Evolutionary conservation across 768 basidiomycete species (phyloP).

Genomic region (Kwoniella heveanensis): DNA sequence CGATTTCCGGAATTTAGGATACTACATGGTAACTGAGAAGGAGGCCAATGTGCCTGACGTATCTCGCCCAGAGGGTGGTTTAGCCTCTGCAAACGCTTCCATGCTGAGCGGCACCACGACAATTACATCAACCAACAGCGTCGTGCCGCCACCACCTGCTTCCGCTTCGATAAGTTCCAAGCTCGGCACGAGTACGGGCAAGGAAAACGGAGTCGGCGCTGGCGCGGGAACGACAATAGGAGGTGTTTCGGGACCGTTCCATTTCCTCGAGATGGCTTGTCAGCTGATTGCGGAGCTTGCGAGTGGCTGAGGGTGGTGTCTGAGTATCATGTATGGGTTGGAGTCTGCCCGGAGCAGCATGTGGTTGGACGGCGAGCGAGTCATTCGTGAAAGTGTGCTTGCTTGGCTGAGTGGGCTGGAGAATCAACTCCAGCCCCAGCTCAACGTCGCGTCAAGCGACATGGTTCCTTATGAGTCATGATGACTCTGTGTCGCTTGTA

Average conservation of each 20-base stretch:
- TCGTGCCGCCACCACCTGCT: neutral
- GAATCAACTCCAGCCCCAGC: too few species aligned
- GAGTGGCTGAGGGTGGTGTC: constrained; percentile 28
- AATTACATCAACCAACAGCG: neutral
- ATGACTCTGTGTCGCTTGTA: constrained; percentile 4
- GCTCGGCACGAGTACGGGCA: neutral
- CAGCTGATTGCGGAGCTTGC: constrained; percentile 91
- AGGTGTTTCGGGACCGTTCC: constrained; percentile 68
- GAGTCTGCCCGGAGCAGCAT: too few species aligned
- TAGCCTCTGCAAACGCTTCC: neutral
- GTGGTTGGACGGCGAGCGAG: too few species aligned
- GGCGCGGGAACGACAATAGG: constrained; percentile 36
- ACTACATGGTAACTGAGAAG: constrained; percentile 61
- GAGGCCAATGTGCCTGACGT: constrained; percentile 20
- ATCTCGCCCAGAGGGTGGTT: constrained; percentile 8
- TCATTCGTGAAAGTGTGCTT: too few species aligned
- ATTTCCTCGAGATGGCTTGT: constrained; percentile 96
- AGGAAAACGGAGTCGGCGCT: constrained; percentile 5
- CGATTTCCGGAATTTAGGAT: constrained; percentile 96
- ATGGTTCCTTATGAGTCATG: too few species aligned
- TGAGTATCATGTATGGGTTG: neutral
- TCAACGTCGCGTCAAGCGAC: too few species aligned
- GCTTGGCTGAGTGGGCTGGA: too few species aligned
- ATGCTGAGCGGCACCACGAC: constrained; percentile 5
- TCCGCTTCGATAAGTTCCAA: neutral